phyloP scores from a whole-genome alignment of 768 basidiomycete species.

The Rubroboletus pulcherrimus region DNA sequence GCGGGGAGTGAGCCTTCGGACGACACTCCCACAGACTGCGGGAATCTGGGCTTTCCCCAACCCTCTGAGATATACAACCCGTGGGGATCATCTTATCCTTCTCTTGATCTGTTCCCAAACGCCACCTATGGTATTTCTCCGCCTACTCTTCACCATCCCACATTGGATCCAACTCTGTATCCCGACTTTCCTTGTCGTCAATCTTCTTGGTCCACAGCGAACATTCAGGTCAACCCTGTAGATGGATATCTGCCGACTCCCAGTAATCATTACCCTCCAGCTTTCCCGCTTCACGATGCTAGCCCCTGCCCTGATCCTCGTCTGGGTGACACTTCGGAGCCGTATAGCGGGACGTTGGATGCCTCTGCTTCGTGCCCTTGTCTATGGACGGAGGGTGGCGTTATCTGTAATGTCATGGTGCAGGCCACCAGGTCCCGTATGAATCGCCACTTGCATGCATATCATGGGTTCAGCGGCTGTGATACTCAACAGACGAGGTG shows the following conservation, averaged over 20 bases:
- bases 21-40: not conserved
- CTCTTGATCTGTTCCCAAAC: not conserved
- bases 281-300: not conserved
- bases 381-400: constrained; percentile 14
- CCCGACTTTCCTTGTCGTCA: not conserved
- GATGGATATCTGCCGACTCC: not conserved
- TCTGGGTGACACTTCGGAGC: not conserved
- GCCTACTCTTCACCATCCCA: not conserved
- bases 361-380: constrained; percentile 15
- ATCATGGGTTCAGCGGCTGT: constrained; percentile 22
- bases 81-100: constrained; percentile 5
- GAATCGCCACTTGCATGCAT: constrained; percentile 25
- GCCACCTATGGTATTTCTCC: not conserved
- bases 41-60: not conserved
- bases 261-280: not conserved
- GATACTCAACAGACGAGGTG: constrained; percentile 20
- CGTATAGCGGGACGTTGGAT: not conserved
- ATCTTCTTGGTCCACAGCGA: not conserved
- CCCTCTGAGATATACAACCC: not conserved
- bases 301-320: not conserved
- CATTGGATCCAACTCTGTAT: not conserved
- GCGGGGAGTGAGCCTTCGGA: not conserved
- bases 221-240: not conserved
- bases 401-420: constrained; percentile 15
- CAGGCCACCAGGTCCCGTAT: constrained; percentile 21